A percentile compares a stretch with the other conserved stretches of the same genome.
Evolutionary conservation across 1,139 yeast genomes (phyloP).

Genomic region (Pneumocystis wakefieldiae): DNA sequence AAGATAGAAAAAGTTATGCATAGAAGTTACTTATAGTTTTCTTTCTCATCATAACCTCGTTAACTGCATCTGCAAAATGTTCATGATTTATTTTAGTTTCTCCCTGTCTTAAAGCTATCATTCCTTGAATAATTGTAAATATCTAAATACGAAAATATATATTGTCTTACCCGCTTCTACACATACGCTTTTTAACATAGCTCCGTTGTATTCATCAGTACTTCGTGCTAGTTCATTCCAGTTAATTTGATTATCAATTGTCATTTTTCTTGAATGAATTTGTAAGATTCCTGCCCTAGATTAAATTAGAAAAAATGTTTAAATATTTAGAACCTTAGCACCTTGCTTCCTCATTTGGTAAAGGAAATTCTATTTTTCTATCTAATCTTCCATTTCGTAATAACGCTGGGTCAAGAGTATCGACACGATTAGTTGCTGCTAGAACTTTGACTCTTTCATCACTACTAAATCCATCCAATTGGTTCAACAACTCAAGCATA

Average conservation of each 20-base stretch:
- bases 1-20: conserved; percentile 35
- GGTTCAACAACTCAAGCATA: conserved; percentile 92
- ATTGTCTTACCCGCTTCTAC: conserved; percentile 73
- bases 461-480: conserved; percentile 95
- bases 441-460: conserved; percentile 93
- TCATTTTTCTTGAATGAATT: conserved; percentile 93
- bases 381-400: conserved; percentile 95
- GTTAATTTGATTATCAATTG: conserved; percentile 81
- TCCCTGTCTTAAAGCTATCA: conserved; percentile 95
- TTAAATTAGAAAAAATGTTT: not conserved
- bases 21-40: conserved; percentile 88
- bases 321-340: not conserved
- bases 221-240: conserved; percentile 98
- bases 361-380: conserved; percentile 92
- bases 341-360: conserved; percentile 93
- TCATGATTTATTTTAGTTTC: conserved; percentile 87
- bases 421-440: conserved; percentile 97
- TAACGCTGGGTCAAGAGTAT: conserved; percentile 91
- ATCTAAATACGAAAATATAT: not conserved
- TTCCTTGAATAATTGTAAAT: conserved; percentile 19
- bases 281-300: conserved; percentile 68
- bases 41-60: conserved; percentile 97
- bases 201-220: conserved; percentile 97
- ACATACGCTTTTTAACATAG: conserved; percentile 93
- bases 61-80: conserved; percentile 94